Evolutionary conservation across 768 basidiomycete species (phyloP).

Genomic region (Tubosaeta sp.): DNA sequence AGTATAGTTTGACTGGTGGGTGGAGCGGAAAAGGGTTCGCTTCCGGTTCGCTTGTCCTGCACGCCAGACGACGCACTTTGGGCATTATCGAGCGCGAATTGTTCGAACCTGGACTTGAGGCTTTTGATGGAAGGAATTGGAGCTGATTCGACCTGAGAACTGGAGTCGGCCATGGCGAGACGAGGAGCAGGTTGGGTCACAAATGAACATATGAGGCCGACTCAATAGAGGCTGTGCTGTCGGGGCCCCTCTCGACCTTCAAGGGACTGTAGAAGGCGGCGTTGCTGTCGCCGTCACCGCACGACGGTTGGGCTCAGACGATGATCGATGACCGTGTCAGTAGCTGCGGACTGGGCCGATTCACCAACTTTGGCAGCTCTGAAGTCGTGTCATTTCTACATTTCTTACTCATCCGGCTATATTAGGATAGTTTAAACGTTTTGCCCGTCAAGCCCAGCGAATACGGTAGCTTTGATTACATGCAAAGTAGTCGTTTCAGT

Average conservation of each 20-base stretch:
- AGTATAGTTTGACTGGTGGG: constrained; percentile 14
- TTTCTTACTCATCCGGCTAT: background rate
- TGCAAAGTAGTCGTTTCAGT: too few relatives aligned
- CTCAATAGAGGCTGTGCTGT: constrained; percentile 1
- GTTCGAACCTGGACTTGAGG: constrained; percentile 68
- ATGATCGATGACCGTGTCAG: too few relatives aligned
- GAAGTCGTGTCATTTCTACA: constrained; percentile 8
- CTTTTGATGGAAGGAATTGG: constrained; percentile 63
- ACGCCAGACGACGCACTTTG: background rate
- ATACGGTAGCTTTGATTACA: too few relatives aligned
- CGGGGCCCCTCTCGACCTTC: background rate
- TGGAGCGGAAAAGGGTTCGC: background rate
- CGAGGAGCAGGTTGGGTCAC: background rate
- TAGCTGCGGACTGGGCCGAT: background rate
- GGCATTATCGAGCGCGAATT: constrained; percentile 46
- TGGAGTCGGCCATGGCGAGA: constrained; percentile 15
- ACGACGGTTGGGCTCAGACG: background rate
- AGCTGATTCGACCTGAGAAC: constrained; percentile 44
- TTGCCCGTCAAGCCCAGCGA: too few relatives aligned
- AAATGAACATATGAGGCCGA: constrained; percentile 4
- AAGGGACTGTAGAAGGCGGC: background rate
- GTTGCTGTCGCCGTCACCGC: constrained; percentile 14
- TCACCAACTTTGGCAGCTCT: constrained; percentile 12
- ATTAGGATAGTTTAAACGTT: background rate
- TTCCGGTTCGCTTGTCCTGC: constrained; percentile 1